Base-by-base conservation (phyloP, 192 early-diverging fungal species). In the Lobosporangium transversale region DNA sequence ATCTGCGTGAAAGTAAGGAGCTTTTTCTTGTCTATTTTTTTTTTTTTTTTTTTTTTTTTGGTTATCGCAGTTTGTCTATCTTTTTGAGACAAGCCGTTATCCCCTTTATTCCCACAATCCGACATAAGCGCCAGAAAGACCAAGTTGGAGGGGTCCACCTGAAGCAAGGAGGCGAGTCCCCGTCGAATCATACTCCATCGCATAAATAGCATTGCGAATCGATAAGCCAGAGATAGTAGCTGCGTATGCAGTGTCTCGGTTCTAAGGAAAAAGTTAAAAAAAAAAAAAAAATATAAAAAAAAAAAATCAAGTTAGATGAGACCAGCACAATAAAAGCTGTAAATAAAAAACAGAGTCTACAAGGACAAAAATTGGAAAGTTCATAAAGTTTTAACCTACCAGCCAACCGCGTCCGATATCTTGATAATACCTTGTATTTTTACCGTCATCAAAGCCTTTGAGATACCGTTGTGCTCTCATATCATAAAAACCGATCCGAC, bases 401-500 rank as follows among this genome's bases (percentile, higher is more conserved):
- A 87, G 71, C 83, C 83, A 88, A 10, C 86, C 88, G 15, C 37
- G 24, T 18, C 86, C 87, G 45, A 79, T 80, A 29, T 84, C 54
- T 23, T 64, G 57, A 33, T 78, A 66, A 37, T 48, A 61, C n/a
- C 60, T 63, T 30, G 2, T 67, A 17, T 10, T 80, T 44, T 40
- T 26, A 24, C 35, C 58, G 20, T 60, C 59, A 31, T 64, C 51
- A 49, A 55, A 78, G 0, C 68, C 60, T 37, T 76, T 62, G 10
- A 90, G 48, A 58, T 92, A 93, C 3, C 48, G 47, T 53, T 81
- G 79, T 36, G 79, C 81, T 14, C 89, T 49, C 32, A 88, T 35
- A 61, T 93, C 91, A 55, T 88, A 91, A 63, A 89, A 92, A 7
- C 84, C 81, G 2, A 93, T 37, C 18, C 86, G 68, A 1, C 91